Base-by-base conservation (phyloP, 176 grass and related monocot genomes). In the Zea luxurians region DNA sequence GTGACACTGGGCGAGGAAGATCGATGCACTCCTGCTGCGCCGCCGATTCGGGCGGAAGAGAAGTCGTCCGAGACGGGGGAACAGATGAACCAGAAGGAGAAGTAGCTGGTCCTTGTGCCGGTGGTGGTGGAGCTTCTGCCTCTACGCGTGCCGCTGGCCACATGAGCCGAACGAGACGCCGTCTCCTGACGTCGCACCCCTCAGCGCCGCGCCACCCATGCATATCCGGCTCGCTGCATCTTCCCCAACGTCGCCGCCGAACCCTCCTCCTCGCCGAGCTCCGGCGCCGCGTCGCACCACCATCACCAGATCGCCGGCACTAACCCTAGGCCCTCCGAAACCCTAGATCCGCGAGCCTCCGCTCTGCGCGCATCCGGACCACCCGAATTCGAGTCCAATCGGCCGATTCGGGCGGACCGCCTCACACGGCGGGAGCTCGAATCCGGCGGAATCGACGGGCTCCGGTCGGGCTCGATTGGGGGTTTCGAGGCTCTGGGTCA, bases 201-300 rank as follows among this genome's bases (percentile, higher is more conserved):
- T 84, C 82, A 84, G 73, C 88, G 57, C 84, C 83, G 80, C 82
- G 75, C 41, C 80, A 71, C 82, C 92, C 92, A 94, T 89, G 88
- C 93, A 97, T 97, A 82, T 82, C 83, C 83, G 86, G 80, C 90
- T 66, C 58, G 86, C 90, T 42, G 86, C 93, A 90, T 86, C 86
- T 77, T 88, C 87, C 75, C 87, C 76, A 47, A 15, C 45, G 68
- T 77, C 63, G 67, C 61, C 76, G 63, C 57, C 70, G 78, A 84
- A 61, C 79, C 89, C 84, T 86, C 27, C 27, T 27, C 86, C 83
- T 69, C 82, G 71, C 69, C 88, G 41, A 64, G 16, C 37, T 53
- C 71, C 59, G 79, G 66, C 55, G 66, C 72, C 79, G 71, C 69
- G 68, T 66, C 48, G 68, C 71, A 37, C 73, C 87, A 97, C 83